Evolutionary conservation across 495 filamentous ascomycete species (phyloP), one percentile per base, ranked within the genome.

Genomic region (Xylaria sp.): DNA sequence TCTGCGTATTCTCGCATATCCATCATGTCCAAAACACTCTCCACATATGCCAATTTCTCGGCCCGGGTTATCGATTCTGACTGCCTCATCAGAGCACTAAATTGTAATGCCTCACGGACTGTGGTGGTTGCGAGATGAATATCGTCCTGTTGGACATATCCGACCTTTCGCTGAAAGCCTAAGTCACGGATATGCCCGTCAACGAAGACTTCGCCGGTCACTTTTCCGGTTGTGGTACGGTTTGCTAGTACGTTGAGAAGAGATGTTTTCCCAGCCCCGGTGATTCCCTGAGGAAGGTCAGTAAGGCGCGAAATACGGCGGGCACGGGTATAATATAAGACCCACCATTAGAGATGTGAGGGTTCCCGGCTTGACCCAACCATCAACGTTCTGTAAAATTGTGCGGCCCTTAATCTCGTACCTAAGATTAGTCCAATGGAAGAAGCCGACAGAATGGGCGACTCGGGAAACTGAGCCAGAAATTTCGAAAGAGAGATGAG

Each of bases 111-210:
- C 70, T 90, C 93, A 21, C 92, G 84, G 21, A 94, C 91, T 3
- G 93, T 95, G 0, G 88, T 84, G 0, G 91, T 93, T 33, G 86
- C 84, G 19, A 95, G 85, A 77, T 97, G 93, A 1, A 97, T 85
- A 84, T 97, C 94, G 19, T 90, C 87, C 75, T 95, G 93, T 72
- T 95, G 90, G 12, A 91, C 93, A 73, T 94, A 95, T 19, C 92
- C 92, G 6, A 90, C 92, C 79, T 91, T 92, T 2, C 92, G 87
- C 72, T 92, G 90, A 80, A 93, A 93, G 0, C 88, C 88, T n/a
- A 83, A 81, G 74, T 92, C 88, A 14, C 88, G 84, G 44, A 80
- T 84, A 12, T 83, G 82, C 0, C 90, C 91, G 71, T 92, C 88
- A 2, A 94, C 87, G 1, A 89, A 78, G 83, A 92, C 89, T 40